Evolutionary conservation across 345 rosid genomes (phyloP), one percentile per base, ranked within the genome.

Genomic region (Tarenaya hassleriana): DNA sequence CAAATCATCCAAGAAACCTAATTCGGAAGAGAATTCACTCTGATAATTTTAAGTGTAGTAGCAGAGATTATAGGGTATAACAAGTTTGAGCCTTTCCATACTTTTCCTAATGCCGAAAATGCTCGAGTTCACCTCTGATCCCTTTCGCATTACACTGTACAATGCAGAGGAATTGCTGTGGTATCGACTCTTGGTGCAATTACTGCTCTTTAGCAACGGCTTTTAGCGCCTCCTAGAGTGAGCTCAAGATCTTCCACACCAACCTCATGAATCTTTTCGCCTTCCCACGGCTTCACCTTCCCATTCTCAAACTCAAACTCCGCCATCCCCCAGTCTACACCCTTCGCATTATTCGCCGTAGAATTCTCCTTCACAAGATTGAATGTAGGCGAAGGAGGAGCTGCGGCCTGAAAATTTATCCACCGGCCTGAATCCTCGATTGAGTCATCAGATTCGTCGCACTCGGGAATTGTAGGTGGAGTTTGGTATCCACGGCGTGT

Each of bases 271-370:
- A 90, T 90, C 80, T 73, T 84, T 80, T 90, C 97, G 1, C 97
- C 97, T 60, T 90, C 95, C 97, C 97, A 90, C 0, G 97, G 88
- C 67, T 75, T 90, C 35, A 90, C 97, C 21, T 71, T 79, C 15
- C 80, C 78, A 57, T 66, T 81, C 60, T 73, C 95, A 13, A 92
- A 92, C 75, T 85, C 94, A 63, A 92, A 92, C 58, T 88, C 98
- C 1, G 68, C 34, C 12, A 71, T 65, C 14, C 72, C 84, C 83
- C 81, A 76, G 4, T 68, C 67, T 14, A 67, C 56, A 19, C 73
- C 68, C 16, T 64, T 55, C 45, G 63, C 53, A 32, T 66, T 73
- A 47, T 65, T 72, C 34, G 39, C 61, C 52, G 71, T 47, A 50
- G 70, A 67, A 41, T 40, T 47, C 41, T 74, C 69, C 47, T 84